Evolutionary conservation across 768 basidiomycete species (phyloP).

Genomic region (Cystofilobasidium bisporidii): DNA sequence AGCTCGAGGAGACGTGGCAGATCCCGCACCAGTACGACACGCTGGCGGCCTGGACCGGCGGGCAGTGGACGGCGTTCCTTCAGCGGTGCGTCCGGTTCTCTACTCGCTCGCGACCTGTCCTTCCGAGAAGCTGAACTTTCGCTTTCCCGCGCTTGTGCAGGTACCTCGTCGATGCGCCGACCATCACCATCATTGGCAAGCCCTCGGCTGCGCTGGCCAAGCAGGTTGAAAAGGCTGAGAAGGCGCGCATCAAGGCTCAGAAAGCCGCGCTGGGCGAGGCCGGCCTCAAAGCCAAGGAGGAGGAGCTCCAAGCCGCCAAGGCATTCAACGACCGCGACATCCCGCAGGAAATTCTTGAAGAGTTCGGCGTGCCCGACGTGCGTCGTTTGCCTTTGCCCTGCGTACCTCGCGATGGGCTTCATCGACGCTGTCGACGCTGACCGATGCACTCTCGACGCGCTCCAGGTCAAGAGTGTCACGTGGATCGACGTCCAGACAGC

Average conservation of each 20-base stretch:
- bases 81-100: conserved; percentile 49
- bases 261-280: conserved; percentile 62
- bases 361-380: conserved; percentile 85
- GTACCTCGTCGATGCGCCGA: conserved; percentile 64
- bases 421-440: no score
- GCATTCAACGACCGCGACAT: conserved; percentile 73
- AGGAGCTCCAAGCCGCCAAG: conserved; percentile 69
- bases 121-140: not conserved
- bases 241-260: conserved; percentile 61
- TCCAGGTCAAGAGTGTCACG: conserved; percentile 56
- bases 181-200: conserved; percentile 69
- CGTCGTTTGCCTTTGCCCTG: conserved; percentile 17
- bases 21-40: conserved; percentile 63
- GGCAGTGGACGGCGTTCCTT: conserved; percentile 68
- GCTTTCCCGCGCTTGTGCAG: conserved; percentile 46
- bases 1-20: conserved; percentile 61
- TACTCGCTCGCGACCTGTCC: not conserved
- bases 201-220: conserved; percentile 77
- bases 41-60: conserved; percentile 60
- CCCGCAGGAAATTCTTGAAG: conserved; percentile 65
- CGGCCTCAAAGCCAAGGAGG: conserved; percentile 62
- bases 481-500: conserved; percentile 71
- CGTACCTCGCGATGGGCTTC: not conserved
- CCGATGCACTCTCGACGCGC: not conserved
- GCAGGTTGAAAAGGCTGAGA: conserved; percentile 70